A percentile compares a stretch with the other conserved stretches of the same genome.
These are phyloP conservation scores for Galium porrigens DNA, from an alignment of 305 asterid species.

Conservation along the genomic window DNA sequence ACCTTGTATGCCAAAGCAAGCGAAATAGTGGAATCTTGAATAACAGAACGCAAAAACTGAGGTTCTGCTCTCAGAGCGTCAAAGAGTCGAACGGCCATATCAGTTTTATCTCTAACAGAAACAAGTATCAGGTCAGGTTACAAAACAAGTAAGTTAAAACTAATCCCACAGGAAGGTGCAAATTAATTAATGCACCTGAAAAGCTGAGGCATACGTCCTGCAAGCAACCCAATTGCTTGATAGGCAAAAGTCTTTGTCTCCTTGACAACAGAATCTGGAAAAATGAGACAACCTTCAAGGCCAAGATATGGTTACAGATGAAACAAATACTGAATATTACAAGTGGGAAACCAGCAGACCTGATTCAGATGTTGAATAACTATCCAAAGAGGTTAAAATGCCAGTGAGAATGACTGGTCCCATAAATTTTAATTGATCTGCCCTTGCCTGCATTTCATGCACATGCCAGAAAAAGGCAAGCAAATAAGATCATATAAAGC, in stretches of 20 bases:
- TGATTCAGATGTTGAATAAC: constrained; percentile 47
- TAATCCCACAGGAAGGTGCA: constrained; percentile 13
- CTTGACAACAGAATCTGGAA: constrained; percentile 59
- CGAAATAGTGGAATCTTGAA: constrained; percentile 87
- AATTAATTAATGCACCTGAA: constrained; percentile 46
- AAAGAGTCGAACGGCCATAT: constrained; percentile 82
- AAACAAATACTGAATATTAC: constrained; percentile 10
- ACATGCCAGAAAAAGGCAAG: background rate
- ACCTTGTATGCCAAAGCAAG: constrained; percentile 92
- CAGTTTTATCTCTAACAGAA: constrained; percentile 53
- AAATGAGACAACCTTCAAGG: constrained; percentile 5
- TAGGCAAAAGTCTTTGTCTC: constrained; percentile 72
- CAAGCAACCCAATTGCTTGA: constrained; percentile 94
- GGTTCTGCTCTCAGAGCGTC: constrained; percentile 70
- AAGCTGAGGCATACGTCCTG: constrained; percentile 90
- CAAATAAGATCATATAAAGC: background rate
- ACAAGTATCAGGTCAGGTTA: constrained; percentile 13
- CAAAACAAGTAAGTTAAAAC: constrained; percentile 3
- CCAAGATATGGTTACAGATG: background rate
- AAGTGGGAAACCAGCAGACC: constrained; percentile 32
- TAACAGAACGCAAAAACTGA: constrained; percentile 59
- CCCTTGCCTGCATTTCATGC: constrained; percentile 47
- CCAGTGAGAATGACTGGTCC: constrained; percentile 82
- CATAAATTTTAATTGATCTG: constrained; percentile 83
- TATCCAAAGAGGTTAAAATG: constrained; percentile 63